A percentile compares a stretch with the other conserved stretches of the same genome.
Conservation (phyloP, 2,329 filamentous ascomycete genomes). For the Fusarium begoniae region DNA sequence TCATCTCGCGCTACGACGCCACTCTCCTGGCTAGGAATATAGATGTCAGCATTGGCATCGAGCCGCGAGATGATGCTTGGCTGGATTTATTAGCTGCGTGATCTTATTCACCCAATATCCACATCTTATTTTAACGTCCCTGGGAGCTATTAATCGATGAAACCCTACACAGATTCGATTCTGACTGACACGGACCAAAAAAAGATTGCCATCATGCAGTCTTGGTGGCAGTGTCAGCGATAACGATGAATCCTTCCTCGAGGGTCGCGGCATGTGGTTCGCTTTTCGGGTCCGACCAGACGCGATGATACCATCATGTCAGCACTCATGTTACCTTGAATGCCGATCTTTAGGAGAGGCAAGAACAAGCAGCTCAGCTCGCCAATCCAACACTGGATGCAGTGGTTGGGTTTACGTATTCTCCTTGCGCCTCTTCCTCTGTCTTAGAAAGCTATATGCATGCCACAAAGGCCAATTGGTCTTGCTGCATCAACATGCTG, state of each 20-base stretch:
- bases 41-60: constrained; percentile 11
- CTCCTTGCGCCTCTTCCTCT: constrained; percentile 42
- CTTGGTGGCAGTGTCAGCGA: background rate
- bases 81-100: background rate
- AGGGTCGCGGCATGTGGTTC: background rate
- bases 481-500: constrained; percentile 13
- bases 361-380: constrained; percentile 22
- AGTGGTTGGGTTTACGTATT: constrained; percentile 5
- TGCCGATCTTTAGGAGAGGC: constrained; percentile 33
- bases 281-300: constrained; percentile 17
- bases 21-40: background rate
- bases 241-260: background rate
- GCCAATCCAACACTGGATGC: constrained; percentile 33
- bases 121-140: constrained; percentile 14
- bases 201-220: background rate
- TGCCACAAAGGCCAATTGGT: constrained; percentile 59
- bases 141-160: background rate
- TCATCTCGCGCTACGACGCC: background rate
- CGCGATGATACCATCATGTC: constrained; percentile 18
- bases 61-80: background rate
- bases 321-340: constrained; percentile 24
- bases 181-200: background rate
- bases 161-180: background rate
- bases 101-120: constrained; percentile 2
- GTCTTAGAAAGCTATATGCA: constrained; percentile 69